phyloP scores from a whole-genome alignment of 2,329 filamentous ascomycete species.

The Penicillium sp. region DNA sequence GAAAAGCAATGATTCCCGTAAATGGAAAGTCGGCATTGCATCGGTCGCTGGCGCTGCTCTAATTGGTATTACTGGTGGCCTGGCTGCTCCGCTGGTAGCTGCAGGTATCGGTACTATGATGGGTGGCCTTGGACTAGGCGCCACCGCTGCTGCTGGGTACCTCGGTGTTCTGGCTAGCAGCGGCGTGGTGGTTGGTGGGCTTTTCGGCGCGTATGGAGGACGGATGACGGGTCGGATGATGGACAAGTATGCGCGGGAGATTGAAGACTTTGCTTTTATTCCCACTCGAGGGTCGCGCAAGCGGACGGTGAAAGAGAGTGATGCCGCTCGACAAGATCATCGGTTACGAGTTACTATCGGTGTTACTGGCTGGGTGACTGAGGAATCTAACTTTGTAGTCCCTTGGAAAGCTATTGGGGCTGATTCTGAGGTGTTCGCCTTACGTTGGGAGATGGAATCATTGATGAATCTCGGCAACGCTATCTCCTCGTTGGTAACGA shows the following conservation, averaged over 20 bases:
- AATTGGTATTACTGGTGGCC: constrained; percentile 77
- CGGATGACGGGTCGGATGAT: constrained; percentile 83
- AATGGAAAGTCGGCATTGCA: constrained; percentile 82
- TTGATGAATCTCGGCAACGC: constrained; percentile 75
- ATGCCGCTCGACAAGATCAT: constrained; percentile 54
- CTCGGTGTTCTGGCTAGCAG: constrained; percentile 79
- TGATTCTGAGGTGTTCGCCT: constrained; percentile 74
- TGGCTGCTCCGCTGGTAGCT: constrained; percentile 74
- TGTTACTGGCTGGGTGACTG: constrained; percentile 76
- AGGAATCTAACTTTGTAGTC: constrained; percentile 68
- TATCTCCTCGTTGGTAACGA: constrained; percentile 74
- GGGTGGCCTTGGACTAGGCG: constrained; percentile 72
- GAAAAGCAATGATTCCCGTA: constrained; percentile 63
- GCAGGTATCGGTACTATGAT: constrained; percentile 79
- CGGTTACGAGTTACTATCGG: constrained; percentile 80
- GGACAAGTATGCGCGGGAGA: constrained; percentile 81
- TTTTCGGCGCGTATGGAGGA: constrained; percentile 90
- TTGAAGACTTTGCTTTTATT: constrained; percentile 85
- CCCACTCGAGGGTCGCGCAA: constrained; percentile 60
- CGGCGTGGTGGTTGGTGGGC: constrained; percentile 72
- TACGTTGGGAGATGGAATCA: constrained; percentile 80
- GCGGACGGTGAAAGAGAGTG: constrained; percentile 43
- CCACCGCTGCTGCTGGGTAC: constrained; percentile 72
- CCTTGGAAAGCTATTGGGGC: constrained; percentile 77
- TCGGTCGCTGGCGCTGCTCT: constrained; percentile 84